Base-by-base conservation (phyloP, 2,329 filamentous ascomycete species). In the Colletotrichum melonis region DNA sequence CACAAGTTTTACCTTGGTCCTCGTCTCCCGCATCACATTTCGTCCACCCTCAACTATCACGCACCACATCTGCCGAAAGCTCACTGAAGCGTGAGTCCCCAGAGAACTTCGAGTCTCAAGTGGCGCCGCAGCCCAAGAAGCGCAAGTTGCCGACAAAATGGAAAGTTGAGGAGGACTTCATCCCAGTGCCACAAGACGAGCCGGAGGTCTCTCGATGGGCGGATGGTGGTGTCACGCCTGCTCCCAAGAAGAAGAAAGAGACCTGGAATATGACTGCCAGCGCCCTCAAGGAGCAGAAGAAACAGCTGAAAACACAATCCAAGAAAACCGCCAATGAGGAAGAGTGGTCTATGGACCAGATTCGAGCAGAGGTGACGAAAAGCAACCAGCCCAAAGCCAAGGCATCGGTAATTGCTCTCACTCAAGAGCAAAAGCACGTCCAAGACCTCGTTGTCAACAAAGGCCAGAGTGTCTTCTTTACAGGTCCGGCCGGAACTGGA, bases 391-490 rank as follows among this genome's bases (percentile, higher is more conserved):
- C 82, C 69, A 80, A 82, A 79, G 46, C 57, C 7, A 81, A 89
- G 69, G 83, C 90, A 8, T 78, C 79, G 30, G 84, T 88, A 11
- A 88, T 97, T 11, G 92, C 92, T 69, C 86, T 99, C 46, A 98
- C 94, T 80, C 89, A 93, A 14, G 97, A 99, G 80, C 97, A 99
- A 82, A 89, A 91, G 73, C 91, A 94, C 72, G 95, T 99, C 12
- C 86, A 97, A 70, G 91, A 95, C 58, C 86, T 98, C 24, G 96
- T 99, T 11, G 89, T 95, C 8, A 90, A 97, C 26, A 86, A 94
- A 75, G 90, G 90, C 72, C 93, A 95, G 81, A 98, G 96, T 78
- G 95, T 98, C 2, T 99, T 99, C 86, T 99, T 99, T 82, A 99
- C 97, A 1, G 97, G 97, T 77, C 97, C 97, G 72, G 97, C 97